Percentiles rank a stretch among this genome's conserved stretches.
Evolutionary conservation across 208 protist species (phyloP).

Genomic region (Leishmania gerbilli): DNA sequence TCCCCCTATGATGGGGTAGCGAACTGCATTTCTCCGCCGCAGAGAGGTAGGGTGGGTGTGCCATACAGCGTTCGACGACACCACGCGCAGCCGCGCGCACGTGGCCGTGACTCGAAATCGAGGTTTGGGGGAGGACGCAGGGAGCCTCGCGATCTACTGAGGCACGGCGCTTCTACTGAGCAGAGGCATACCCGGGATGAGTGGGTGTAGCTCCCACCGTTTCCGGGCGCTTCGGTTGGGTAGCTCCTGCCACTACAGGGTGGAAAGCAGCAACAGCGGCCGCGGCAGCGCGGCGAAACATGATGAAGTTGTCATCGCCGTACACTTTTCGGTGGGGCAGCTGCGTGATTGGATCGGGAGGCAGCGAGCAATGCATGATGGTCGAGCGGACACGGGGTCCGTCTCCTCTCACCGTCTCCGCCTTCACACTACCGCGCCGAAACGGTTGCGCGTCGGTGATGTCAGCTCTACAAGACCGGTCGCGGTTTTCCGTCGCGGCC

Average conservation of each 20-base stretch:
- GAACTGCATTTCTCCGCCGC: background rate
- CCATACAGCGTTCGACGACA: background rate
- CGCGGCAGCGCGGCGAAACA: background rate
- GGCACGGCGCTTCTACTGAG: background rate
- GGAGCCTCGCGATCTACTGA: background rate
- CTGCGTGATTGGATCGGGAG: background rate
- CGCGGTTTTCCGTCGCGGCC: background rate
- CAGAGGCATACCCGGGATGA: background rate
- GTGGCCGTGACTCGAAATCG: background rate
- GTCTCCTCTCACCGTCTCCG: background rate
- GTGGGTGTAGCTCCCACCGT: background rate
- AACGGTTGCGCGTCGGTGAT: background rate
- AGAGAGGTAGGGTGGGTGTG: background rate
- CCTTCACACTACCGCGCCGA: slow-evolving; percentile 3
- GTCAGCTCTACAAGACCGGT: background rate
- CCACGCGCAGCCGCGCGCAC: background rate
- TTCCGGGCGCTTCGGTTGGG: background rate
- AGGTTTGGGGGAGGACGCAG: background rate
- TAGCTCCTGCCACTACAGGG: background rate
- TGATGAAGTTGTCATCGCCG: background rate
- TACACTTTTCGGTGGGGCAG: background rate
- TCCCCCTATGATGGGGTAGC: background rate
- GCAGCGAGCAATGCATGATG: background rate
- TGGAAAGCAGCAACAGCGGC: background rate
- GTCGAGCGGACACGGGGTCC: background rate